Percentiles rank a stretch among this genome's conserved stretches.
phyloP scores from a whole-genome alignment of 768 basidiomycete species.

The Suillus alpinus region DNA sequence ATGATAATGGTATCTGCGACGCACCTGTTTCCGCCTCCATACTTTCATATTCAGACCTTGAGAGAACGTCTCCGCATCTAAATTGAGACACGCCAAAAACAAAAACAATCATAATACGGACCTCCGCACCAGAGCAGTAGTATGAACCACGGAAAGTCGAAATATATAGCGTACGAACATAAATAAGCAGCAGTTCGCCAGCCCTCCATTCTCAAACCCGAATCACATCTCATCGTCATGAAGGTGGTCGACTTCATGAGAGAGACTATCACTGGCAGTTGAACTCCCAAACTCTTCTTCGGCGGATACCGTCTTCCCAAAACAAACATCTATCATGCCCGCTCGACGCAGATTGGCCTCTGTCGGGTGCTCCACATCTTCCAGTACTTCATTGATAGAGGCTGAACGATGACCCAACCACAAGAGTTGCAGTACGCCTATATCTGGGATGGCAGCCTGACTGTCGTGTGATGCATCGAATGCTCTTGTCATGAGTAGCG shows the following conservation, averaged over 20 bases:
- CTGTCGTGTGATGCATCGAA: neutral
- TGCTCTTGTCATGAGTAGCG: neutral
- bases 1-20: neutral
- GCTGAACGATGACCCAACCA: constrained; percentile 7
- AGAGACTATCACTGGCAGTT: neutral
- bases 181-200: neutral
- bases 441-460: neutral
- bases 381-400: neutral
- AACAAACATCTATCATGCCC: constrained; percentile 5
- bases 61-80: neutral
- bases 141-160: neutral
- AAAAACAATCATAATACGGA: neutral
- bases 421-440: constrained; percentile 5
- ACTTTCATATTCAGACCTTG: neutral
- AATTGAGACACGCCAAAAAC: neutral
- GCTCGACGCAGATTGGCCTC: constrained; percentile 2
- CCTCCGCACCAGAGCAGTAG: neutral
- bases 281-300: neutral
- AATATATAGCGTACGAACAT: neutral
- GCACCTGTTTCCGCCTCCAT: neutral
- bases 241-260: neutral
- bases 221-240: neutral
- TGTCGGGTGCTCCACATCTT: constrained; percentile 1
- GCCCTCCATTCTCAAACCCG: neutral
- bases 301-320: neutral